These are phyloP conservation scores for Wilcoxina mikolae DNA, from an alignment of 495 filamentous ascomycete genomes.

Conservation along the genomic window DNA sequence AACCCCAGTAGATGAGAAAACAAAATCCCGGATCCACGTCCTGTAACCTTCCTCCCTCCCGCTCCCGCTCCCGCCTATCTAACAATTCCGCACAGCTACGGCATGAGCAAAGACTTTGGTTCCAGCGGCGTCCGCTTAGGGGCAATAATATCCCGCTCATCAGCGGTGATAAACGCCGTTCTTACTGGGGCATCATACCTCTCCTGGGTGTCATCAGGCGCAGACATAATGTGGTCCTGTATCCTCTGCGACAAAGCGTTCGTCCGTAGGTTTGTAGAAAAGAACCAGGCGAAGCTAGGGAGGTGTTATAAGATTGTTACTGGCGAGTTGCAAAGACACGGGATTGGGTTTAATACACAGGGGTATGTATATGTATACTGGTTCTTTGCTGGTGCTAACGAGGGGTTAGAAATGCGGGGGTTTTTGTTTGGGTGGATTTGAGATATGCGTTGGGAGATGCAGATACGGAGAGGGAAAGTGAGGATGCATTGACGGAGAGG, in stretches of 20 bases:
- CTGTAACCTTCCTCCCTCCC: too few species aligned
- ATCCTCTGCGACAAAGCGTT: neutral
- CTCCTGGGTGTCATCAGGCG: neutral
- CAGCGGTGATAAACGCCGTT: neutral
- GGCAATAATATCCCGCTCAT: neutral
- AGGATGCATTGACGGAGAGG: neutral
- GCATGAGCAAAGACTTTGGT: slow-evolving; percentile 2
- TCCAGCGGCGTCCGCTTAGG: neutral
- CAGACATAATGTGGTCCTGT: neutral
- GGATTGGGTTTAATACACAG: neutral
- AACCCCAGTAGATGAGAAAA: neutral
- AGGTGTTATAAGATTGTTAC: neutral
- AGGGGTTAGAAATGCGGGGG: neutral
- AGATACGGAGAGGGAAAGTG: too few species aligned
- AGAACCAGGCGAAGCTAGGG: neutral
- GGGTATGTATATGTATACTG: too few species aligned
- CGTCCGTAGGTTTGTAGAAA: neutral
- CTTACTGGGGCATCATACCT: neutral
- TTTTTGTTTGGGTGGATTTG: neutral
- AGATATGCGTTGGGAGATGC: neutral
- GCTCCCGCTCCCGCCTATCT: neutral
- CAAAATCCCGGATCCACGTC: neutral
- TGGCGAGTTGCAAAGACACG: neutral
- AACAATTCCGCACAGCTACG: neutral
- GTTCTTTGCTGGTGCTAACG: too few species aligned